These are phyloP conservation scores for Kwoniella botswanensis DNA, from an alignment of 768 basidiomycete species.

Conservation along the genomic window DNA sequence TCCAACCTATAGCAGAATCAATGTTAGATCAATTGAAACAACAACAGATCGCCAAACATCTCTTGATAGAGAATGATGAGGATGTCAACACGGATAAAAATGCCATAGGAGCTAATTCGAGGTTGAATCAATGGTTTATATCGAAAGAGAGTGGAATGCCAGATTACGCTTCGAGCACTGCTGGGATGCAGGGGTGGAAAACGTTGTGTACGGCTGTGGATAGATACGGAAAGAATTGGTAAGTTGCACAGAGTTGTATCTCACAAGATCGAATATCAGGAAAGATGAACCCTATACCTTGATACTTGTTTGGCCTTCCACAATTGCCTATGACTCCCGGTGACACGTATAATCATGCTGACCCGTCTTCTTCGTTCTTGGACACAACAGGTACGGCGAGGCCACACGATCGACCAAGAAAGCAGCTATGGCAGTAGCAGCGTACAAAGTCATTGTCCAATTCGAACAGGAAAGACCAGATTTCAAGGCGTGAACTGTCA, in stretches of 20 bases:
- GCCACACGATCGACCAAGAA: constrained; percentile 39
- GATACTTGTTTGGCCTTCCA: no score
- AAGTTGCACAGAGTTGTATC: constrained; percentile 20
- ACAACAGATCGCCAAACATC: constrained; percentile 8
- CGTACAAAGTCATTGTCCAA: constrained; percentile 39
- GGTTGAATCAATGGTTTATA: constrained; percentile 42
- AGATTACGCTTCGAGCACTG: constrained; percentile 13
- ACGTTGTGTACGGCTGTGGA: constrained; percentile 26
- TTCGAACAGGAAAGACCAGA: constrained; percentile 23
- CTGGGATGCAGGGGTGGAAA: constrained; percentile 30
- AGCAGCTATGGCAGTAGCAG: constrained; percentile 37
- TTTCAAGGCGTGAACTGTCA: constrained; percentile 7
- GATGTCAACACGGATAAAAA: constrained; percentile 31
- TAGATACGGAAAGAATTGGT: constrained; percentile 33
- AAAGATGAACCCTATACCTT: no score
- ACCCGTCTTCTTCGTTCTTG: no score
- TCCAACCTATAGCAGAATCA: constrained; percentile 35
- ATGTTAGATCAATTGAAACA: constrained; percentile 25
- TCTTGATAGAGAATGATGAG: background rate
- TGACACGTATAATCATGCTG: no score
- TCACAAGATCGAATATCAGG: no score
- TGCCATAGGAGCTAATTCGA: constrained; percentile 36
- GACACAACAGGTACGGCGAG: constrained; percentile 29
- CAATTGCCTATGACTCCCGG: no score
- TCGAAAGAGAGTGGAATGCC: constrained; percentile 31